These are phyloP conservation scores for Claviceps sp. DNA, from an alignment of 2,329 filamentous ascomycete species.

Conservation along the genomic window DNA sequence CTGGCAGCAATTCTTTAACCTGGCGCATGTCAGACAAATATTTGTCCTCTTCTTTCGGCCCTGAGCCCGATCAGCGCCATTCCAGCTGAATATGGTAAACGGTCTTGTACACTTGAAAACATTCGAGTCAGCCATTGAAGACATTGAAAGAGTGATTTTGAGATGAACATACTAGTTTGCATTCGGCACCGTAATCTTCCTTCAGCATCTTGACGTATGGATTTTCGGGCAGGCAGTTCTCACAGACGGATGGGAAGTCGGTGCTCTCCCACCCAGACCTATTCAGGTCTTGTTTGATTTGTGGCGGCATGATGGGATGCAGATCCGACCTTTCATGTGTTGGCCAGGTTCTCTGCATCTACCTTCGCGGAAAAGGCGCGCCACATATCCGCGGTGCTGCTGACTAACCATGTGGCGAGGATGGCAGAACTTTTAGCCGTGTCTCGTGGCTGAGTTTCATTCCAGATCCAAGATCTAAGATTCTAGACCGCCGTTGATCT, in stretches of 20 bases:
- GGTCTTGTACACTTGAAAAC: conserved; percentile 62
- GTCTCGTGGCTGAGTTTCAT: neutral
- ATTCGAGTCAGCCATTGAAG: conserved; percentile 2
- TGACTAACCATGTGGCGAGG: conserved; percentile 1
- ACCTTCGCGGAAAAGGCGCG: neutral
- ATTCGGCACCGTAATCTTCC: conserved; percentile 83
- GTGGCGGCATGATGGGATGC: conserved; percentile 53
- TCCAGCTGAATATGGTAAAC: conserved; percentile 94
- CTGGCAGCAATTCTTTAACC: conserved; percentile 97
- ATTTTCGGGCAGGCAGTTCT: conserved; percentile 89
- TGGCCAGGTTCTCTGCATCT: neutral
- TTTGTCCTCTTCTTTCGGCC: conserved; percentile 86
- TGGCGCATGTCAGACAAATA: conserved; percentile 91
- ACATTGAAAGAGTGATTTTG: neutral
- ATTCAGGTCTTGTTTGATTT: conserved; percentile 94
- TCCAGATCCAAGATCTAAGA: too few species aligned
- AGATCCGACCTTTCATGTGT: neutral
- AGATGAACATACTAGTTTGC: conserved; percentile 42
- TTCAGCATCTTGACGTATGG: conserved; percentile 99
- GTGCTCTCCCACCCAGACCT: conserved; percentile 92
- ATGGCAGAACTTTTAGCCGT: neutral
- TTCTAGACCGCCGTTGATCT: too few species aligned
- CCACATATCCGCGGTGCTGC: neutral
- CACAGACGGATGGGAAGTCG: conserved; percentile 78
- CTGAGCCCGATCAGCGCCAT: conserved; percentile 67